A percentile compares a stretch with the other conserved stretches of the same genome.
Evolutionary conservation across 2,329 filamentous ascomycete species (phyloP).

Genomic region (Pseudocercospora vitis): DNA sequence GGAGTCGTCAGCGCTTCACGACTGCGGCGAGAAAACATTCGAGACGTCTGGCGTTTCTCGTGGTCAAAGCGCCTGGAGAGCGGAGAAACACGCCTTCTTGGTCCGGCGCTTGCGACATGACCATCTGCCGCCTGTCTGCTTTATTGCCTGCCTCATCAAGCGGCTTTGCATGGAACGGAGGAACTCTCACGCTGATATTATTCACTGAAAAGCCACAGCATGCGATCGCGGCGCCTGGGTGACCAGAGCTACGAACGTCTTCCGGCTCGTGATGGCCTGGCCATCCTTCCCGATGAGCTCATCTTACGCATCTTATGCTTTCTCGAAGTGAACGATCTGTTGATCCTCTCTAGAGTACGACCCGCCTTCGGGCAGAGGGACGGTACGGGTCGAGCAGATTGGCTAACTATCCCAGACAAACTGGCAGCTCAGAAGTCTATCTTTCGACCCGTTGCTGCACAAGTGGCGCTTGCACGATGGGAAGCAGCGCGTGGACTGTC

Average conservation of each 20-base stretch:
- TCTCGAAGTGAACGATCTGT: conserved; percentile 50
- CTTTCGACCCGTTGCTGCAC: conserved; percentile 66
- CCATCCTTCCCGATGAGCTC: conserved; percentile 44
- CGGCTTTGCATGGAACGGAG: neutral
- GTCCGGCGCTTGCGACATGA: too few species aligned
- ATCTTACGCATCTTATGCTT: conserved; percentile 47
- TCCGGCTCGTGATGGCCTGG: neutral
- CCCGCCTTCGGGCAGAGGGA: neutral
- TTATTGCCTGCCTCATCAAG: too few species aligned
- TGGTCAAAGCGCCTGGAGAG: too few species aligned
- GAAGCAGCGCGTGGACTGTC: conserved; percentile 55
- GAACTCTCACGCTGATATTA: neutral
- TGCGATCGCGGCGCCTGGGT: neutral
- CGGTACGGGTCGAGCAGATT: neutral
- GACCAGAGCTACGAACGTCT: neutral
- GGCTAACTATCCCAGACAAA: conserved; percentile 51
- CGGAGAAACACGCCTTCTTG: too few species aligned
- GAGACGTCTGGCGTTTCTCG: too few species aligned
- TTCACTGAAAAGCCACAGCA: neutral
- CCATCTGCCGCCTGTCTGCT: neutral
- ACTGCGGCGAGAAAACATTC: too few species aligned
- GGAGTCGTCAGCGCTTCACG: too few species aligned
- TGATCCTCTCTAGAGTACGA: conserved; percentile 44
- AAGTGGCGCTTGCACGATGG: conserved; percentile 60
- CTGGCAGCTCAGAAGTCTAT: conserved; percentile 62